Base-by-base conservation (phyloP, 345 rosid genomes). In the Brassica nigra region DNA sequence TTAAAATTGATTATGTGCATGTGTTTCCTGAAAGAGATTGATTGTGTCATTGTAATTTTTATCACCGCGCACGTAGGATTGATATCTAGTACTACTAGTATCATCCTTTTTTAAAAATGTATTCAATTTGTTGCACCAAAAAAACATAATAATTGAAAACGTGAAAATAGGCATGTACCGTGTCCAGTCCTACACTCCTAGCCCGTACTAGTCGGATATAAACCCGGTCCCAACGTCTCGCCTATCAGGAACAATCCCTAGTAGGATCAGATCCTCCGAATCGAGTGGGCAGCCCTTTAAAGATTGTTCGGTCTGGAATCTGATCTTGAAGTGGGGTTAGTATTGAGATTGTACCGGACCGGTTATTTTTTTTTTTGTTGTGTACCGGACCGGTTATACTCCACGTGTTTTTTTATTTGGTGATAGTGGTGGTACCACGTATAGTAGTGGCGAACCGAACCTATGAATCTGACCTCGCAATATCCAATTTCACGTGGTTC, bases 241-340 rank as follows among this genome's bases (percentile, higher is more conserved):
- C 33, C 63, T 31, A 6, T 28, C 15, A 30, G 70, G 83, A 63
- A 74, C 78, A 74, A 62, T 5, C 6, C 2, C 39, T 74, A 62
- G 79, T 62, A 62, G 75, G 66, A 74, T 62, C 62, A 39, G 79
- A 80, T 80, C 75, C 71, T 69, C 28, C 28, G 14, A 68, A 74
- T 68, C 71, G 28, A 63, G 74, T 44, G 70, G 65, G 57, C 75
- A n/a, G 57, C 34, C 59, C 66, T 68, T 68, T 52, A 39, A 65
- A 76, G 80, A 76, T 75, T 70, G 55, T 70, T 73, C 80, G 83
- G 83, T 80, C 83, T 76, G 65, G 80, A 80, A 80, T 75, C 73
- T 69, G 31, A 64, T 75, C 49, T 65, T 29, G 18, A 55, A 64
- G 80, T 80, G 80, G 80, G 59, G 83, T 57, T 57, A 1, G 63